Percentiles rank a stretch among this genome's conserved stretches.
phyloP scores from a whole-genome alignment of 192 early-diverging fungal species.

The Oehlia diaphana region DNA sequence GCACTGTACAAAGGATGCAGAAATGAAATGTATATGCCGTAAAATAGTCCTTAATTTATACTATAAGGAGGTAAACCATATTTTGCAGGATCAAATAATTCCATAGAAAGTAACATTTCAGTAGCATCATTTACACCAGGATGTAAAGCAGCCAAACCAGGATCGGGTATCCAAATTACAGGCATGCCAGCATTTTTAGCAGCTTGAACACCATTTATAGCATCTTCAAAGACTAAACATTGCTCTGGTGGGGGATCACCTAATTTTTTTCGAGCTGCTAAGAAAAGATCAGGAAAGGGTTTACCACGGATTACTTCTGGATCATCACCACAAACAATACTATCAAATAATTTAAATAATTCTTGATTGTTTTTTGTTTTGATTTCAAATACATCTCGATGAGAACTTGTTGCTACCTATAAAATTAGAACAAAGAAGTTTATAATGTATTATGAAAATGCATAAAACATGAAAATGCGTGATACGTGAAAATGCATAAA shows the following conservation, averaged over 20 bases:
- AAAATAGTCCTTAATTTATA: too few relatives aligned
- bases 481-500: neutral
- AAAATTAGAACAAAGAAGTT: neutral
- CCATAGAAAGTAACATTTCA: slow-evolving; percentile 61
- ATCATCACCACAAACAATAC: slow-evolving; percentile 90
- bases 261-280: slow-evolving; percentile 44
- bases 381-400: slow-evolving; percentile 64
- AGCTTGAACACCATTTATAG: slow-evolving; percentile 77
- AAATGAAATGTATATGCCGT: too few relatives aligned
- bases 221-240: slow-evolving; percentile 94
- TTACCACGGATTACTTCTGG: slow-evolving; percentile 74
- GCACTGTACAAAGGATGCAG: too few relatives aligned
- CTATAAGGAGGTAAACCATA: slow-evolving; percentile 57
- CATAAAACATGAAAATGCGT: neutral
- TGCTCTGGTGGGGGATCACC: slow-evolving; percentile 50
- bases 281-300: slow-evolving; percentile 90
- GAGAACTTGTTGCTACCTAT: slow-evolving; percentile 80
- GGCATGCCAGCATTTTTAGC: slow-evolving; percentile 82
- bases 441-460: neutral
- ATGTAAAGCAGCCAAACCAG: slow-evolving; percentile 44
- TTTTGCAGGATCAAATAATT: slow-evolving; percentile 64
- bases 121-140: slow-evolving; percentile 50
- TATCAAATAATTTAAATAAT: slow-evolving; percentile 79
- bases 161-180: slow-evolving; percentile 88
- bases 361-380: slow-evolving; percentile 71